A percentile compares a stretch with the other conserved stretches of the same genome.
Conservation (phyloP, 495 filamentous ascomycete genomes). For the Xylaria bambusicola region DNA sequence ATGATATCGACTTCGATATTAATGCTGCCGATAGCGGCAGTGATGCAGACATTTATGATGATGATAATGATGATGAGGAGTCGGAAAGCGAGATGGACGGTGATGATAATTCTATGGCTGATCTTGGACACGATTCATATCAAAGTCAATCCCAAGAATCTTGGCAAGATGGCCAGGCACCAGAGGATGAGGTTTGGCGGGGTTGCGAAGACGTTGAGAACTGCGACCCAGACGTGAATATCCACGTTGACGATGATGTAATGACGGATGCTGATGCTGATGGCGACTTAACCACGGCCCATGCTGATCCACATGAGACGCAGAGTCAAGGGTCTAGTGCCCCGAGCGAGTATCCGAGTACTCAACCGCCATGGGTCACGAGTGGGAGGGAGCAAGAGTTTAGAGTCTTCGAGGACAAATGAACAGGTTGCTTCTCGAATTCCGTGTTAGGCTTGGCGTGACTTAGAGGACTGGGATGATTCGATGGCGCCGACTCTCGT, state of each 20-base stretch:
- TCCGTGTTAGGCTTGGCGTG: not conserved
- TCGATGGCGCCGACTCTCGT: not conserved
- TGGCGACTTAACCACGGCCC: not conserved
- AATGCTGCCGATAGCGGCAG: conserved; percentile 34
- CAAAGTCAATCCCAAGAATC: conserved; percentile 20
- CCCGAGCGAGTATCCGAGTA: conserved; percentile 45
- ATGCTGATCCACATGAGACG: conserved; percentile 29
- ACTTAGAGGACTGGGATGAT: not conserved
- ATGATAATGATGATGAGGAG: conserved; percentile 26
- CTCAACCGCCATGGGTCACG: conserved; percentile 29
- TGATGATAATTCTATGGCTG: conserved; percentile 29
- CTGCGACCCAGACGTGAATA: conserved; percentile 33
- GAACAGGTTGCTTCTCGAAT: not conserved
- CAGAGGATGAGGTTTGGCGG: conserved; percentile 46
- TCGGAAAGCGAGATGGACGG: conserved; percentile 13
- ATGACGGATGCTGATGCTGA: conserved; percentile 23
- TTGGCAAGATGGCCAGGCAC: conserved; percentile 32
- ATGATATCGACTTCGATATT: conserved; percentile 27
- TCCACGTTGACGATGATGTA: conserved; percentile 27
- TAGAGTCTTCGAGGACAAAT: not conserved
- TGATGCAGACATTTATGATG: conserved; percentile 37
- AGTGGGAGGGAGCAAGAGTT: not conserved
- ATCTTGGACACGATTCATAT: conserved; percentile 21
- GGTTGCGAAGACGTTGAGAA: conserved; percentile 52
- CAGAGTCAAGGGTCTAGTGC: conserved; percentile 39